These are phyloP conservation scores for Apiospora rasikravindrae DNA, from an alignment of 2,329 filamentous ascomycete species.

Conservation along the genomic window DNA sequence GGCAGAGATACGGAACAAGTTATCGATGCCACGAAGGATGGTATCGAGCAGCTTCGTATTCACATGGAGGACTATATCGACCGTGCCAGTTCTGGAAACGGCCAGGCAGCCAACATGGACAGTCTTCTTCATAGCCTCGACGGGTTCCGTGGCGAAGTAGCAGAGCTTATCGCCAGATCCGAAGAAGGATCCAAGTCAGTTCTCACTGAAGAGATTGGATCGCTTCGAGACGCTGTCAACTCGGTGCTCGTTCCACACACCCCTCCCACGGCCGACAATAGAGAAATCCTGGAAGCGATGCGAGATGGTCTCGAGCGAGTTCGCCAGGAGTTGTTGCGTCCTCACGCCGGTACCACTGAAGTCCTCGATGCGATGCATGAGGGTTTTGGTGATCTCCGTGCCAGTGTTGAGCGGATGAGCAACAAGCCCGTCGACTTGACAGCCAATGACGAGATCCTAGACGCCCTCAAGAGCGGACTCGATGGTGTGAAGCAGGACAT, in stretches of 20 bases:
- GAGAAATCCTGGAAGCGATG: constrained; percentile 75
- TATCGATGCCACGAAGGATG: constrained; percentile 85
- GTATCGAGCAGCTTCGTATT: constrained; percentile 77
- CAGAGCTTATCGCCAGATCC: constrained; percentile 59
- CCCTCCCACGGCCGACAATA: constrained; percentile 49
- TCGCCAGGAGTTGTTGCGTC: constrained; percentile 73
- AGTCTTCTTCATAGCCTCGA: constrained; percentile 70
- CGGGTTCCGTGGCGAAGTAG: constrained; percentile 69
- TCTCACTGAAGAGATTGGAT: constrained; percentile 82
- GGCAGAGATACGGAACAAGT: constrained; percentile 87
- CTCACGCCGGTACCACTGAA: constrained; percentile 77
- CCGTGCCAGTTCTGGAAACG: constrained; percentile 68
- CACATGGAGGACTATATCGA: constrained; percentile 86
- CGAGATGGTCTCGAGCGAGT: constrained; percentile 76
- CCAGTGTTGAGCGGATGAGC: constrained; percentile 76
- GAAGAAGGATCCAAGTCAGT: constrained; percentile 65
- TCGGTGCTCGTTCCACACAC: constrained; percentile 66
- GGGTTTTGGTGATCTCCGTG: constrained; percentile 77
- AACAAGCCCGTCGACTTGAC: constrained; percentile 84
- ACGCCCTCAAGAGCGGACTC: constrained; percentile 84
- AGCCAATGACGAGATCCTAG: constrained; percentile 86
- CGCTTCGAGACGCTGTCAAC: constrained; percentile 79
- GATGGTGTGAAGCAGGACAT: constrained; percentile 79
- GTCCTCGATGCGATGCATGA: constrained; percentile 90
- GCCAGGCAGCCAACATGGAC: constrained; percentile 80